Evolutionary conservation across 176 grass and related monocot species (phyloP).

Genomic region (Aegilops longissima): DNA sequence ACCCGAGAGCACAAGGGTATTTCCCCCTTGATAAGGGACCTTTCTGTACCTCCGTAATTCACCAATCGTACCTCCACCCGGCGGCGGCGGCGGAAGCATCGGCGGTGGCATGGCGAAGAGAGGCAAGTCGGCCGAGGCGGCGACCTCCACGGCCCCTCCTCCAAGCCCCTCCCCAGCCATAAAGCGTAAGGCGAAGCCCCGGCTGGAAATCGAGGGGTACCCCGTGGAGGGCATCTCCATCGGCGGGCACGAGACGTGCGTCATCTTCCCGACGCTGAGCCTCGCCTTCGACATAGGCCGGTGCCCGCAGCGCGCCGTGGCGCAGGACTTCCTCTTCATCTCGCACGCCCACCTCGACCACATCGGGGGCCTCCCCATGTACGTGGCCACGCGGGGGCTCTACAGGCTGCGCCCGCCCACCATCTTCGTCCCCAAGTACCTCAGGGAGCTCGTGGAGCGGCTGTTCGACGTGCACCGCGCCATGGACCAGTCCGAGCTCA

Average conservation of each 20-base stretch:
- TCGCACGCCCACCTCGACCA: slow-evolving; percentile 97
- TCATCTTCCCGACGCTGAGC: slow-evolving; percentile 92
- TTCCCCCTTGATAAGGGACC: neutral
- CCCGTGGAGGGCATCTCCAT: slow-evolving; percentile 81
- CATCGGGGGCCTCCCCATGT: slow-evolving; percentile 91
- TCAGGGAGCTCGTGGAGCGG: slow-evolving; percentile 62
- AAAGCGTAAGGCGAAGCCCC: slow-evolving; percentile 9
- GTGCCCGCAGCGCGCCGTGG: slow-evolving; percentile 81
- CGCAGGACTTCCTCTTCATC: slow-evolving; percentile 95
- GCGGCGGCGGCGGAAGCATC: slow-evolving; percentile 11
- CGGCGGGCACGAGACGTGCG: slow-evolving; percentile 82
- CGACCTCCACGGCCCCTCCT: neutral
- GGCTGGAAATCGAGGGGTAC: slow-evolving; percentile 61
- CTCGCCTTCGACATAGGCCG: slow-evolving; percentile 93
- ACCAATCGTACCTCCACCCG: neutral
- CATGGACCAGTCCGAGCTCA: slow-evolving; percentile 94
- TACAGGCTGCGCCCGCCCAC: slow-evolving; percentile 78
- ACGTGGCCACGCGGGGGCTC: slow-evolving; percentile 87
- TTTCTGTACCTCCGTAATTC: neutral
- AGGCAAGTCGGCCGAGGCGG: slow-evolving; percentile 5
- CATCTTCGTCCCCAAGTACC: slow-evolving; percentile 75
- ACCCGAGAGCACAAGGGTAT: no score
- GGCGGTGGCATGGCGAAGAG: slow-evolving; percentile 24
- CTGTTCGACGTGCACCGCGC: slow-evolving; percentile 84
- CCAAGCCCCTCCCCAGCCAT: neutral